phyloP scores from a whole-genome alignment of 208 protist genomes.

The Willaertia magna region DNA sequence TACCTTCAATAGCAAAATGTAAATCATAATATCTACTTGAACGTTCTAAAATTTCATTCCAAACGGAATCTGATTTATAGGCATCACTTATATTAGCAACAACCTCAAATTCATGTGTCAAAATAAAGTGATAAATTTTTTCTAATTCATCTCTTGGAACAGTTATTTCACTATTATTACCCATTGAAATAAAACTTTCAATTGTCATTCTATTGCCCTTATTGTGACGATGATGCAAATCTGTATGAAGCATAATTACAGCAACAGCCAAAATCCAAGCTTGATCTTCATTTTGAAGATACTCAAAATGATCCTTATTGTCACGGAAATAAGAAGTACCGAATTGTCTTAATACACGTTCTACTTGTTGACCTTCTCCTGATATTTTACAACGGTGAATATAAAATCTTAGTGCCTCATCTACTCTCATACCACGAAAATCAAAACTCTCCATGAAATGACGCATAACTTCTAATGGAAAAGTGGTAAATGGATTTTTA shows the following conservation, averaged over 20 bases:
- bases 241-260: slow-evolving; percentile 27
- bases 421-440: background rate
- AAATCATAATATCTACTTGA: background rate
- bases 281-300: slow-evolving; percentile 18
- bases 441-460: background rate
- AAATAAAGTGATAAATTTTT: slow-evolving; percentile 17
- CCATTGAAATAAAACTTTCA: slow-evolving; percentile 6
- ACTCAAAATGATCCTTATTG: background rate
- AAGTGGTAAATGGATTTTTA: background rate
- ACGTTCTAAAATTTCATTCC: background rate
- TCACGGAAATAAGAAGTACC: background rate
- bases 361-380: slow-evolving; percentile 30
- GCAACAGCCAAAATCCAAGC: slow-evolving; percentile 26
- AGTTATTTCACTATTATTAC: slow-evolving; percentile 1
- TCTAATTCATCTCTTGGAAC: slow-evolving; percentile 6
- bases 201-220: slow-evolving; percentile 10
- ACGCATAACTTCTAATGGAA: background rate
- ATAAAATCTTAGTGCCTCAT: background rate
- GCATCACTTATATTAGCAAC: background rate
- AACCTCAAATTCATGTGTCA: slow-evolving; percentile 11
- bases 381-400: slow-evolving; percentile 14
- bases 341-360: slow-evolving; percentile 26
- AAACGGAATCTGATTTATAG: background rate
- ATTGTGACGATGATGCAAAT: slow-evolving; percentile 19
- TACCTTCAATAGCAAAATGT: no score